Conservation (phyloP, 345 rosid species). For the Mallotus nudiflorus region DNA sequence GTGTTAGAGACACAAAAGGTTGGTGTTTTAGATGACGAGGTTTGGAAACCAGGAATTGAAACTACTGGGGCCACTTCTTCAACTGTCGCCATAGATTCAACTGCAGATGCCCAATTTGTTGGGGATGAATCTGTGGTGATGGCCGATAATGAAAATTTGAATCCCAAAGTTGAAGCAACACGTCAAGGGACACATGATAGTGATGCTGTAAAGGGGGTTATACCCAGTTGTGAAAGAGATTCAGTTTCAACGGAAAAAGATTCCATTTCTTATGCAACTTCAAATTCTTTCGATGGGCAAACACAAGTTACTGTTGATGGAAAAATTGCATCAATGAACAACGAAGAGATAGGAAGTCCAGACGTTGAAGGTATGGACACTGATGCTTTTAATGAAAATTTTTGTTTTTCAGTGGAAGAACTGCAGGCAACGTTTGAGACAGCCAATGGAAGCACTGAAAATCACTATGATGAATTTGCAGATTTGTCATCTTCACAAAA, state of each 20-base stretch:
- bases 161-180: conserved; percentile 15
- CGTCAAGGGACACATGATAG: background rate
- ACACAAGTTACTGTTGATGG: conserved; percentile 27
- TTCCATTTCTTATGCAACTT: conserved; percentile 14
- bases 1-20: conserved; percentile 11
- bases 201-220: conserved; percentile 9
- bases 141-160: conserved; percentile 8
- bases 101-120: conserved; percentile 5
- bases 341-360: conserved; percentile 30
- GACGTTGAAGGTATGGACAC: conserved; percentile 54
- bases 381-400: conserved; percentile 46
- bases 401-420: conserved; percentile 45
- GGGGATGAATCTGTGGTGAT: conserved; percentile 10
- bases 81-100: conserved; percentile 13
- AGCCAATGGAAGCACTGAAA: conserved; percentile 41
- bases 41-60: conserved; percentile 11
- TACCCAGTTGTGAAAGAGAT: conserved; percentile 16
- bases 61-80: conserved; percentile 12
- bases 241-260: conserved; percentile 21
- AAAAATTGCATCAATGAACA: conserved; percentile 23
- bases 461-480: conserved; percentile 38
- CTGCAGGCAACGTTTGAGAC: conserved; percentile 31
- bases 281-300: conserved; percentile 24
- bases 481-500: conserved; percentile 33
- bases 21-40: conserved; percentile 10